These are phyloP conservation scores for Acanthamoeba sp. DNA, from an alignment of 208 protist genomes.

Conservation along the genomic window DNA sequence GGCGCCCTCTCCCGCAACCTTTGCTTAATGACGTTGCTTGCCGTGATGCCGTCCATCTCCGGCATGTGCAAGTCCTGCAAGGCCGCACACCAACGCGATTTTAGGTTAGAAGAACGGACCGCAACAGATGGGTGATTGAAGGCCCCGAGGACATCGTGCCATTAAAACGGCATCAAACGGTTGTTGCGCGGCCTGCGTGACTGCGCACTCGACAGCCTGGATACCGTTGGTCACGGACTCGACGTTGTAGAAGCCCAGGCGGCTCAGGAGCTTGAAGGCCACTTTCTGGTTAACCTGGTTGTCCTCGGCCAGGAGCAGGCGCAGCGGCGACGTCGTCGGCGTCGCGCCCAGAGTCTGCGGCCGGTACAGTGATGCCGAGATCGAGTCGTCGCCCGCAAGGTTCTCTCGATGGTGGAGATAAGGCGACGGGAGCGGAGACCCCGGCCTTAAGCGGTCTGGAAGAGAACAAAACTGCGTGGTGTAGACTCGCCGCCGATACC, in stretches of 20 bases:
- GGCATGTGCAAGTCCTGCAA: conserved; percentile 69
- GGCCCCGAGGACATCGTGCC: not conserved
- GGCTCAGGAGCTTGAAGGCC: conserved; percentile 27
- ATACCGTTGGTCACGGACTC: not conserved
- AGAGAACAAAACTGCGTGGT: not conserved
- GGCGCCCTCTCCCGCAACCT: not conserved
- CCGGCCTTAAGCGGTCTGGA: not conserved
- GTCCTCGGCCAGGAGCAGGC: conserved; percentile 59
- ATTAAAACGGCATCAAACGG: conserved; percentile 28
- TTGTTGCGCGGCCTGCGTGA: not conserved
- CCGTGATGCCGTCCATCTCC: conserved; percentile 67
- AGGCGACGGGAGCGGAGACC: not conserved
- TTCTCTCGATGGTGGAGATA: not conserved
- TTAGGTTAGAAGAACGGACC: not conserved
- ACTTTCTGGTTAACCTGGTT: conserved; percentile 73
- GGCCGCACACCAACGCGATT: not conserved
- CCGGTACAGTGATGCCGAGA: not conserved
- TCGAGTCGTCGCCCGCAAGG: not conserved
- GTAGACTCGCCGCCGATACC: not conserved
- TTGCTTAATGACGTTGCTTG: not conserved
- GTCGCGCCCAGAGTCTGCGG: not conserved
- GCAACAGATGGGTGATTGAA: not conserved
- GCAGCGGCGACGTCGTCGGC: not conserved
- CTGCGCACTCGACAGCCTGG: not conserved
- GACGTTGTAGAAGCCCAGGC: conserved; percentile 27